These are phyloP conservation scores for Chytriomyces sp. DNA, from an alignment of 192 early-diverging fungal species.

Conservation along the genomic window DNA sequence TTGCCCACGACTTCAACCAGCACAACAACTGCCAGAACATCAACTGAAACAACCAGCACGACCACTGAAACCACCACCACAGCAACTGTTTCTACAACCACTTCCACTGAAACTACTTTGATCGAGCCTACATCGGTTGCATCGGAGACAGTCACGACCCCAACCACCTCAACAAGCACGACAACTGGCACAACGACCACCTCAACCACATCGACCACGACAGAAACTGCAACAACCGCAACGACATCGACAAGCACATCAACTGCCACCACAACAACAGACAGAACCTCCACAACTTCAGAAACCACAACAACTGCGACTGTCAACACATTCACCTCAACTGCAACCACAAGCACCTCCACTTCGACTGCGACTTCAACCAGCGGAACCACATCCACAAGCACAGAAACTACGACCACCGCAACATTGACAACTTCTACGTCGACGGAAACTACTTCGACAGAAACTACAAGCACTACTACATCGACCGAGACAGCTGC, in stretches of 20 bases:
- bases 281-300: neutral
- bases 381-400: neutral
- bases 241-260: neutral
- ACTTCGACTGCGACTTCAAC: neutral
- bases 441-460: neutral
- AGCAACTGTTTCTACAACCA: too few relatives aligned
- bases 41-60: too few relatives aligned
- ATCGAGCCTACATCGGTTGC: too few relatives aligned
- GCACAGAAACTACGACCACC: neutral
- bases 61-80: too few relatives aligned
- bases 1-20: too few relatives aligned
- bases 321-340: neutral
- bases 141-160: too few relatives aligned
- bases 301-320: neutral
- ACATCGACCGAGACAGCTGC: neutral
- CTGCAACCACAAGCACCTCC: neutral
- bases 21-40: too few relatives aligned
- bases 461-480: neutral
- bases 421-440: neutral
- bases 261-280: neutral
- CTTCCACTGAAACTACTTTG: too few relatives aligned
- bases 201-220: neutral
- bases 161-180: too few relatives aligned
- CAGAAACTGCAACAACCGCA: neutral
- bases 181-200: neutral